A percentile compares a stretch with the other conserved stretches of the same genome.
Evolutionary conservation across 371 early-diverging fungal genomes (phyloP).

Genomic region (Actinomucor elegans): DNA sequence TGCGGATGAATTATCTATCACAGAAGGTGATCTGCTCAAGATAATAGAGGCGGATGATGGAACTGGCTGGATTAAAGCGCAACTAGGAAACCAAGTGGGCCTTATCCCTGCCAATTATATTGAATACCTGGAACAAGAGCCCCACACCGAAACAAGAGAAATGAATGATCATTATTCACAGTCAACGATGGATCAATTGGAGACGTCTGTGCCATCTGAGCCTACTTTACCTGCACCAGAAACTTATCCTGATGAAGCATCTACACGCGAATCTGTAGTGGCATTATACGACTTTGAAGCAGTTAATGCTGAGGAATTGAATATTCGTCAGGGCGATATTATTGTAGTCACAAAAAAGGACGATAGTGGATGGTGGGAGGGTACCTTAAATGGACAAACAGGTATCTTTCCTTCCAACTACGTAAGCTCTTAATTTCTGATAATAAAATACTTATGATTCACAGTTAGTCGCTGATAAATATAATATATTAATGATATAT

Average conservation of each 20-base stretch:
- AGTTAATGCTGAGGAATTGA: slow-evolving; percentile 72
- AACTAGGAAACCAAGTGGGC: slow-evolving; percentile 39
- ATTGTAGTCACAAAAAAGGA: slow-evolving; percentile 65
- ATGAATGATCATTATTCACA: neutral
- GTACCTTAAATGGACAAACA: slow-evolving; percentile 55
- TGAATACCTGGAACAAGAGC: slow-evolving; percentile 20
- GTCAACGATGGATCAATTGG: neutral
- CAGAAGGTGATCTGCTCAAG: slow-evolving; percentile 64
- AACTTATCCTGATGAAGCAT: neutral
- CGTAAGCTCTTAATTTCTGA: no score
- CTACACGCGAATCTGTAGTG: slow-evolving; percentile 44
- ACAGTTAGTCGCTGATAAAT: no score
- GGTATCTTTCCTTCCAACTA: slow-evolving; percentile 88
- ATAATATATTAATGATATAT: no score
- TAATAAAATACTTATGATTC: no score
- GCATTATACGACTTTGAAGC: slow-evolving; percentile 80
- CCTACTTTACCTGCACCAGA: neutral
- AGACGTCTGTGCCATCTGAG: neutral
- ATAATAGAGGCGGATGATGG: slow-evolving; percentile 63
- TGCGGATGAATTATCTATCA: slow-evolving; percentile 71
- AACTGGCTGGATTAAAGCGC: slow-evolving; percentile 80
- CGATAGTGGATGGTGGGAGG: slow-evolving; percentile 81
- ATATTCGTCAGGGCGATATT: slow-evolving; percentile 66
- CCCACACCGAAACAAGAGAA: neutral
- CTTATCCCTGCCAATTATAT: slow-evolving; percentile 75